Evolutionary conservation across 768 basidiomycete genomes (phyloP).

Genomic region (Trametes elegans): DNA sequence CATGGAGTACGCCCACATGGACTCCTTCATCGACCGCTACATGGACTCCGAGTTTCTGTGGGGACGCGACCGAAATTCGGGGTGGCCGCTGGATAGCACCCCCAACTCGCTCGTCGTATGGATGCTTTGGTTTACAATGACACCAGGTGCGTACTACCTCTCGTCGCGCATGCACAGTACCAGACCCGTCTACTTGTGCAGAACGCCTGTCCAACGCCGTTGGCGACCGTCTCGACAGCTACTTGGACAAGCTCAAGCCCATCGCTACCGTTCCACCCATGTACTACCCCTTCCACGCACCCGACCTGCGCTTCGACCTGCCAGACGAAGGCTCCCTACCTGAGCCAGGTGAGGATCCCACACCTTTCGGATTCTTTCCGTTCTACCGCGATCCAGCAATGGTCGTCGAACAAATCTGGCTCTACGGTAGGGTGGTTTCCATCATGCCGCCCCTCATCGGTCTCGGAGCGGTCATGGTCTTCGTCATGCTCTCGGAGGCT

Average conservation of each 20-base stretch:
- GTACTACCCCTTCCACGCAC: slow-evolving; percentile 53
- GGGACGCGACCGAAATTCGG: slow-evolving; percentile 36
- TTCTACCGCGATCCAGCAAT: slow-evolving; percentile 35
- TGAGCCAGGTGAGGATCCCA: slow-evolving; percentile 23
- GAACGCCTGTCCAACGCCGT: slow-evolving; percentile 16
- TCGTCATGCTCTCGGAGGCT: slow-evolving; percentile 55
- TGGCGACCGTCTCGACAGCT: slow-evolving; percentile 27
- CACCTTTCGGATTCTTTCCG: slow-evolving; percentile 48
- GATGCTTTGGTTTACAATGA: slow-evolving; percentile 61
- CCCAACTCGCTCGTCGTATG: slow-evolving; percentile 55
- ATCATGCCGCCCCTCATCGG: slow-evolving; percentile 46
- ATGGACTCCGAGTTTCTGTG: slow-evolving; percentile 48
- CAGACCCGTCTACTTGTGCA: slow-evolving; percentile 14
- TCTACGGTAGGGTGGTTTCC: slow-evolving; percentile 23
- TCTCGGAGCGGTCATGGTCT: slow-evolving; percentile 60
- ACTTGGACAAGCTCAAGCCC: slow-evolving; percentile 39
- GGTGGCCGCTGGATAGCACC: slow-evolving; percentile 57
- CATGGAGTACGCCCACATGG: slow-evolving; percentile 45
- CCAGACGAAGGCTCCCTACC: slow-evolving; percentile 20
- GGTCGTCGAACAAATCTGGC: slow-evolving; percentile 16
- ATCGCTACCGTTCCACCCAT: slow-evolving; percentile 41
- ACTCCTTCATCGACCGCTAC: slow-evolving; percentile 43
- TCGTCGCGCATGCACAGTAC: background rate
- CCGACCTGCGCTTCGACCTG: slow-evolving; percentile 13
- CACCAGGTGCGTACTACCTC: slow-evolving; percentile 40